Base-by-base conservation (phyloP, 345 rosid species). In the Nephelium lappaceum region DNA sequence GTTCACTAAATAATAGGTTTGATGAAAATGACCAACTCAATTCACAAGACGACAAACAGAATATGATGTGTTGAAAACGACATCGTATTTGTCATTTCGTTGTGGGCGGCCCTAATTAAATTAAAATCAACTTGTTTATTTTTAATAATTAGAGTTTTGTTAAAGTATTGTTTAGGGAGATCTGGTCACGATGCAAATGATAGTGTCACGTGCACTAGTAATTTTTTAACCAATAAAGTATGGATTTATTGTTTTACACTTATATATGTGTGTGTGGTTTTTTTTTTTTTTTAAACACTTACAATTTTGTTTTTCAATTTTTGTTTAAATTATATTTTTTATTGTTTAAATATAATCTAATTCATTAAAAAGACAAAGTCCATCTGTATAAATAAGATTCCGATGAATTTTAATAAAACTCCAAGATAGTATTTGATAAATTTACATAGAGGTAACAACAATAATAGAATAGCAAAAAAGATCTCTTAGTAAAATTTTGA, bases 141-240 rank as follows among this genome's bases (percentile, higher is more conserved):
- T n/a, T 31, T 19, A 8, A 23, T 51, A 14, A 49, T 49, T 49
- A 23, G 0, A 7, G 16, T 60, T 24, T 11, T 15, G 19, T 21
- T 8, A 25, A 41, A 39, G 9, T 43, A 27, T 45, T 75, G n/a
- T 45, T 42, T 24, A 10, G 14, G 14, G 60, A 43, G 60, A 74
- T 18, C 2, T n/a, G 31, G 58, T 74, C 69, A 3, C 38, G 25
- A 72, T 58, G 67, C 15, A 73, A 73, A 73, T 74, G 70, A 63
- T 74, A 27, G 69, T 45, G 60, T 74, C 70, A 64, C 70, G 31
- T 63, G 77, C 6, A 45, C 21, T 64, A 63, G 12, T 24, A 75
- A 45, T 65, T 62, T 14, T 73, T 72, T 58, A 57, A 36, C 11
- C 55, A 14, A 49, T 49, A 14, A 49, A 49, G 1, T 49, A 3